Evolutionary conservation across 208 protist genomes (phyloP), one percentile per base, ranked within the genome.

Genomic region (Crithidia mellificae): DNA sequence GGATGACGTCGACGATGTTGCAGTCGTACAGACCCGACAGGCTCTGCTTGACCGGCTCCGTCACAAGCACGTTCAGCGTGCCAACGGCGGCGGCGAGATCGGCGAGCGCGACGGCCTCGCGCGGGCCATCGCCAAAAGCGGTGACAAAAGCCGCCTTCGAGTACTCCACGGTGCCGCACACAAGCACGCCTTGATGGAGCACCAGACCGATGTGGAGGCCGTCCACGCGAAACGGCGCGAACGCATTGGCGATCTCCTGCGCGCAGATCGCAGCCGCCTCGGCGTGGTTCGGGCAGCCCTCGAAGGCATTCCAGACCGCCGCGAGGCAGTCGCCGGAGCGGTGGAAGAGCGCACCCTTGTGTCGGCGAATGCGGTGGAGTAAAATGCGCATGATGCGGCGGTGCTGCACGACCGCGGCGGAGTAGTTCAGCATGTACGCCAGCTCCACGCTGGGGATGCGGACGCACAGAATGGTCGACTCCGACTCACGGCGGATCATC

Each of bases 261-360:
- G 87, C 90, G 64, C 90, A 95, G 20, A 74, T 57, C 2, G 83
- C 87, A n/a, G 90, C 90, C 17, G 57, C 44, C 47, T 81, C 72
- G 20, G 80, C 83, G 79, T 95, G 90, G 72, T 89, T 79, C 19
- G 81, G 43, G 56, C 87, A 85, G 68, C 77, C 81, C 39, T 91
- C 87, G 69, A 95, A 95, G 27, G 85, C 90, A 64, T 95, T 95
- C 87, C 90, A 95, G 15, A 81, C 77, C 36, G 80, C 90, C 12
- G 75, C 75, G 27, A 95, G 80, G 56, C 74, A 84, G 53, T 93
- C 90, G 17, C 90, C 90, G 14, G 76, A 73, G 47, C 87, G 81
- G 67, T 91, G 68, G 74, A 91, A 93, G 44, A 92, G 73, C 19
- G 80, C 78, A 20, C 90, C 90, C 22, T 81, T 81, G 74, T 90